A percentile compares a stretch with the other conserved stretches of the same genome.
Conservation (phyloP, 2,329 filamentous ascomycete species). For the Fusarium nematophilum region DNA sequence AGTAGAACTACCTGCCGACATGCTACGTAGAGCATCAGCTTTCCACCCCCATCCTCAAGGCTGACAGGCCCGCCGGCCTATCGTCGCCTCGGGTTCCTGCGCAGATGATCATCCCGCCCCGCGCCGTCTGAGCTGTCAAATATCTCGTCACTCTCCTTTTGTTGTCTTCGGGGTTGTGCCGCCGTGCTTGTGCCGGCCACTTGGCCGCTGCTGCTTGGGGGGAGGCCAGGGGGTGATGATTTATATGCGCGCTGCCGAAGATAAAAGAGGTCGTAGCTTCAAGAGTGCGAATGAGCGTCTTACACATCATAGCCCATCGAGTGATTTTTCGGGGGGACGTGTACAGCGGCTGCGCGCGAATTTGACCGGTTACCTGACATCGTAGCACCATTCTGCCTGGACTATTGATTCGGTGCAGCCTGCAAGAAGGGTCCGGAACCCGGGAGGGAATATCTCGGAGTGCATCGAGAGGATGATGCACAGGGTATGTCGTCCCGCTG, state of each 20-base stretch:
- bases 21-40: not conserved
- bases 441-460: too few relatives aligned
- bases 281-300: constrained; percentile 33
- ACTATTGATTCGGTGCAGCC: constrained; percentile 26
- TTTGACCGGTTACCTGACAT: constrained; percentile 5
- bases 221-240: not conserved
- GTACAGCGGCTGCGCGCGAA: not conserved
- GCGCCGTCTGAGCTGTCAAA: constrained; percentile 41
- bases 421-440: constrained; percentile 26
- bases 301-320: constrained; percentile 31
- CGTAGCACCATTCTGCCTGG: constrained; percentile 2
- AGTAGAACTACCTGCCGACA: too few relatives aligned
- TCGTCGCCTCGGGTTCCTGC: constrained; percentile 46
- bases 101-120: constrained; percentile 45
- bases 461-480: too few relatives aligned
- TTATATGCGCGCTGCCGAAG: constrained; percentile 20
- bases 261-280: not conserved
- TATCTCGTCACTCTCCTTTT: constrained; percentile 1
- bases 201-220: constrained; percentile 27
- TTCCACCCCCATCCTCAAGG: constrained; percentile 7
- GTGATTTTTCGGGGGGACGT: constrained; percentile 13
- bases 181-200: constrained; percentile 27
- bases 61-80: constrained; percentile 33
- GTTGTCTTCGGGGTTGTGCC: not conserved
- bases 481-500: too few relatives aligned